Evolutionary conservation across 305 asterid species (phyloP).

Genomic region (Solanum aculeatissimum): DNA sequence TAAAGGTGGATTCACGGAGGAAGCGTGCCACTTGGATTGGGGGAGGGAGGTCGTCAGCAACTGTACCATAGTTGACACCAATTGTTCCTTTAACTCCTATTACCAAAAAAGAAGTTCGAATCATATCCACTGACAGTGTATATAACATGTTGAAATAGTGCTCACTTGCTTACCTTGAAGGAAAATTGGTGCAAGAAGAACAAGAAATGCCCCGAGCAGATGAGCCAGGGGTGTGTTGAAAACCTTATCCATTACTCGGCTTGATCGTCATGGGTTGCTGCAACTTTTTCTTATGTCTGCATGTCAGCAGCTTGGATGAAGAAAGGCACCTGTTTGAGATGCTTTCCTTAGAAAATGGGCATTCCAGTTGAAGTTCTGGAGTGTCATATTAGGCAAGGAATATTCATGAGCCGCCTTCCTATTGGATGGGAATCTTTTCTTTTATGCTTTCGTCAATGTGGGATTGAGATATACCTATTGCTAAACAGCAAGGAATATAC

Average conservation of each 20-base stretch:
- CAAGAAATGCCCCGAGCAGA: background rate
- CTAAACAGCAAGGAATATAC: background rate
- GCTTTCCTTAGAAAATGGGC: constrained; percentile 39
- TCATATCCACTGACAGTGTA: background rate
- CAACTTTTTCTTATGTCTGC: background rate
- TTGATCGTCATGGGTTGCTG: background rate
- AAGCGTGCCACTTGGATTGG: constrained; percentile 48
- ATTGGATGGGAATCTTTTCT: background rate
- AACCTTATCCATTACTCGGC: constrained; percentile 11
- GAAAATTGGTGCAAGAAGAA: constrained; percentile 12
- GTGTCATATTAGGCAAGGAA: constrained; percentile 23
- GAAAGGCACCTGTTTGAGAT: constrained; percentile 24
- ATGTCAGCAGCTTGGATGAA: constrained; percentile 4
- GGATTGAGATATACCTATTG: background rate
- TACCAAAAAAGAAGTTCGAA: background rate
- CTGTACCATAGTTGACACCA: constrained; percentile 63
- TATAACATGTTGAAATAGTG: background rate
- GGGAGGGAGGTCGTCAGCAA: constrained; percentile 62
- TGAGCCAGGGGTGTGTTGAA: background rate
- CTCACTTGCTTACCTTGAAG: constrained; percentile 18
- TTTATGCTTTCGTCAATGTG: background rate
- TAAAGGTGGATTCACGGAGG: constrained; percentile 39
- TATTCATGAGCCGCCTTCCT: background rate
- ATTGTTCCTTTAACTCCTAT: constrained; percentile 37
- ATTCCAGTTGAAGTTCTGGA: constrained; percentile 16